These are phyloP conservation scores for Blastobotrys persicus DNA, from an alignment of 1,139 yeast species.

Conservation along the genomic window DNA sequence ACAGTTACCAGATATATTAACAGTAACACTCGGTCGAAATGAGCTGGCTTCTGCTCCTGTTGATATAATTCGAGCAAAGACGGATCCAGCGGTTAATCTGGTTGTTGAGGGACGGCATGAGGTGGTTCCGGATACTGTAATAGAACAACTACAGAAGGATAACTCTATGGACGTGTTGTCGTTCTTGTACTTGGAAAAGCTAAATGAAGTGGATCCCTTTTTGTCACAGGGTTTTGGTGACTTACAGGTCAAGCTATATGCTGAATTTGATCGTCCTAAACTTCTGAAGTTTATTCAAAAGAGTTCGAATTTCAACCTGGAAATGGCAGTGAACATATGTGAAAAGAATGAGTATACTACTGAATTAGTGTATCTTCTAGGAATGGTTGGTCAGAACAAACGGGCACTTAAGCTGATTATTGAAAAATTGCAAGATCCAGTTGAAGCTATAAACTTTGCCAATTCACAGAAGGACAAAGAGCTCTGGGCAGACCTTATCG, in stretches of 20 bases:
- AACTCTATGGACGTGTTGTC: constrained; percentile 44
- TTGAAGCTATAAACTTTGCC: constrained; percentile 78
- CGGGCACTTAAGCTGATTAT: constrained; percentile 75
- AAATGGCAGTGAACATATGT: constrained; percentile 64
- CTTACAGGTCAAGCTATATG: constrained; percentile 60
- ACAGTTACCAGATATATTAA: constrained; percentile 52
- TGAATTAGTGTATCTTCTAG: constrained; percentile 78
- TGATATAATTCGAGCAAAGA: constrained; percentile 41
- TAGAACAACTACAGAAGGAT: constrained; percentile 44
- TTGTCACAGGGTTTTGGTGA: constrained; percentile 60
- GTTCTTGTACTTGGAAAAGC: constrained; percentile 58
- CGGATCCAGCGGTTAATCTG: constrained; percentile 50
- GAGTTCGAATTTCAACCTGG: constrained; percentile 62
- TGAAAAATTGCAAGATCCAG: constrained; percentile 73
- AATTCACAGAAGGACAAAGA: constrained; percentile 68
- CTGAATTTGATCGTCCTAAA: constrained; percentile 54
- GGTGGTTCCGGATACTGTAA: constrained; percentile 50
- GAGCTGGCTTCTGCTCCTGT: constrained; percentile 45
- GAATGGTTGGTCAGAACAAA: constrained; percentile 77
- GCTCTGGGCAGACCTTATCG: constrained; percentile 73
- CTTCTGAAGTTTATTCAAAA: constrained; percentile 56
- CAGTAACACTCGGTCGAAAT: constrained; percentile 42
- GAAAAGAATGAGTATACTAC: constrained; percentile 51
- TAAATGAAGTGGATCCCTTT: constrained; percentile 54
- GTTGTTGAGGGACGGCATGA: constrained; percentile 68